Evolutionary conservation across 2,329 filamentous ascomycete genomes (phyloP), one percentile per base, ranked within the genome.

Genomic region (Tolypocladium ophioglossoides): DNA sequence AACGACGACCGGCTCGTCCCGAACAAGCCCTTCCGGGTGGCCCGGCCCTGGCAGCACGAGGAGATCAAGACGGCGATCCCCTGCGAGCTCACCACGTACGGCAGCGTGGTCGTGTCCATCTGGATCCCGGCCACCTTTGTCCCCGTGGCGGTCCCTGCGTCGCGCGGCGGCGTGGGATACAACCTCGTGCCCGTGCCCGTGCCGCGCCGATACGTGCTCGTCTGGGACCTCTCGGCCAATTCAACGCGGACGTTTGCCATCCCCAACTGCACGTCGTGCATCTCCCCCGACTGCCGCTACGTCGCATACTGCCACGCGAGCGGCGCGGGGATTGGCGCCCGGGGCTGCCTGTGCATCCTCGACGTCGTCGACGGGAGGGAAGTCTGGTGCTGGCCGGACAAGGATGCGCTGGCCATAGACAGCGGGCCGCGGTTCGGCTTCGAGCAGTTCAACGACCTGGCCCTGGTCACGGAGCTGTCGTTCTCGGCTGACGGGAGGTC

Each of bases 41-140:
- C 69, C 8, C 57, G 66, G 6, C 70, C 71, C 1, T 69, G 66
- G 69, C 66, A 70, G 51, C 69, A 72, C 56, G 54, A 61, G 1
- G 70, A 72, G 56, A 63, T 74, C 16, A 69, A 71, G 35, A 72
- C 70, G 5, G 71, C 71, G 3, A 63, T 73, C 2, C 70, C 71
- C 1, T 65, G 62, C 12, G 65, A 67, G 20, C 63, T 74, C 2
- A 63, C 63, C 3, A 68, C 70, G 0, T 72, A 72, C 55, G 71
- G 70, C 20, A 69, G 66, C 54, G 62, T 68, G 0, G 67, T 68
- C 7, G 68, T 72, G 1, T 73, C 70, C 9, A 69, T 73, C 30
- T 74, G 71, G 71, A 70, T 72, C 48, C 69, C 70, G 0, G 69
- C 71, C 5, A 64, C 59, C 34, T 72, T 70, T 57, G 66, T 65